Evolutionary conservation across 306 rosid genomes (phyloP).

Genomic region (Hylodesmum podocarpum): DNA sequence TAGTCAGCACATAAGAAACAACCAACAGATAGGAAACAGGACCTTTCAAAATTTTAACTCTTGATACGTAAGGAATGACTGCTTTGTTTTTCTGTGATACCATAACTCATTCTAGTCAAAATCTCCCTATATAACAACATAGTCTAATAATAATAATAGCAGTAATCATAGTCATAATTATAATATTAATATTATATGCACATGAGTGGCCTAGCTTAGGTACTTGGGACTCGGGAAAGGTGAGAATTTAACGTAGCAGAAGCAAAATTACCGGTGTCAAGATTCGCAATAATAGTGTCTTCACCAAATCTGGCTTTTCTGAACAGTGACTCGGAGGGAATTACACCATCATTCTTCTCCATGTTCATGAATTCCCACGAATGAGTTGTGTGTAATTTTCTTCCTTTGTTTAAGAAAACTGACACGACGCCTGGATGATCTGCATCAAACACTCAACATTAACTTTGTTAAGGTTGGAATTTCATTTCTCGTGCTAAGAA

Average conservation of each 20-base stretch:
- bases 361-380: conserved; percentile 74
- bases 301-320: conserved; percentile 61
- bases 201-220: neutral
- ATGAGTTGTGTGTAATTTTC: conserved; percentile 77
- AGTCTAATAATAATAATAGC: neutral
- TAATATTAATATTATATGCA: neutral
- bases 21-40: conserved; percentile 1
- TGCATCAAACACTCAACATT: neutral
- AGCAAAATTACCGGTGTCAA: conserved; percentile 59
- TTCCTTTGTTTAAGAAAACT: conserved; percentile 56
- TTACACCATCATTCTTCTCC: conserved; percentile 43
- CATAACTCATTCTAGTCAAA: neutral
- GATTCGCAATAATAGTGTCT: conserved; percentile 57
- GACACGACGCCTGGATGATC: conserved; percentile 64
- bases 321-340: conserved; percentile 38
- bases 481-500: neutral
- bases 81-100: neutral
- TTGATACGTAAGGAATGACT: neutral
- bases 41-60: conserved; percentile 12
- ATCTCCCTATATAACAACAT: neutral
- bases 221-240: neutral
- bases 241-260: neutral
- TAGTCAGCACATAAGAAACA: conserved; percentile 11
- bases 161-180: neutral
- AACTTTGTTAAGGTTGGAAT: neutral